phyloP scores from a whole-genome alignment of 768 basidiomycete genomes.

The Pleurotus ostreatus region DNA sequence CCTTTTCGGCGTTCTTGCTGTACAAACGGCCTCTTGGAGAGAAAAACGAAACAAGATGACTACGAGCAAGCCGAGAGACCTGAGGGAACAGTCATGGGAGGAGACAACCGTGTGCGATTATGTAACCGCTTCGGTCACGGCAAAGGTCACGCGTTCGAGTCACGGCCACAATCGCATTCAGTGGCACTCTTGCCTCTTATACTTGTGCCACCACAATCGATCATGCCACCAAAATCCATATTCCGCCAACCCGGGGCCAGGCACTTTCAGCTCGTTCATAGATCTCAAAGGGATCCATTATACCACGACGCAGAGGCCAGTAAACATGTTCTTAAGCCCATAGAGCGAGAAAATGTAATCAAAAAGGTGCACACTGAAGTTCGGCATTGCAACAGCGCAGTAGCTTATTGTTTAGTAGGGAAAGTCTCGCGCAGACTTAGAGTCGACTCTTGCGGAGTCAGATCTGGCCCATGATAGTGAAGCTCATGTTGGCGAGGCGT shows the following conservation, averaged over 20 bases:
- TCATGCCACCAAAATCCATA: constrained; percentile 79
- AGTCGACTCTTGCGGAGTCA: constrained; percentile 46
- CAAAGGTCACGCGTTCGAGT: not conserved
- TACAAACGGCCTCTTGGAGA: constrained; percentile 19
- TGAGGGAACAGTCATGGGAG: constrained; percentile 29
- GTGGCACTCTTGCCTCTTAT: not conserved
- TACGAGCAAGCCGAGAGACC: constrained; percentile 21
- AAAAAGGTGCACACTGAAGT: constrained; percentile 46
- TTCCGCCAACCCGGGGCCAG: constrained; percentile 87
- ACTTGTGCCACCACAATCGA: not conserved
- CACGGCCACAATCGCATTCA: not conserved
- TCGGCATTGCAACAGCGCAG: constrained; percentile 11
- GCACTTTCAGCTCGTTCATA: constrained; percentile 96
- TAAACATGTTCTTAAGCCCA: constrained; percentile 82
- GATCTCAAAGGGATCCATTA: constrained; percentile 93
- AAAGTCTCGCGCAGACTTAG: constrained; percentile 79
- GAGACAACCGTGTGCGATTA: constrained; percentile 13
- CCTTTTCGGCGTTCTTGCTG: not conserved
- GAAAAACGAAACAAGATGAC: constrained; percentile 13
- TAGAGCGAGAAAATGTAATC: constrained; percentile 62
- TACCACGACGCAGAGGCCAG: constrained; percentile 91
- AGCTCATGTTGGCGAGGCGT: constrained; percentile 79
- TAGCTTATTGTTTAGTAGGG: constrained; percentile 42
- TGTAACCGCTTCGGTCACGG: not conserved
- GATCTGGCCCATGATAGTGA: constrained; percentile 44